Evolutionary conservation across 768 basidiomycete genomes (phyloP), one percentile per base, ranked within the genome.

Genomic region (Omphalotus guepiniiformis): DNA sequence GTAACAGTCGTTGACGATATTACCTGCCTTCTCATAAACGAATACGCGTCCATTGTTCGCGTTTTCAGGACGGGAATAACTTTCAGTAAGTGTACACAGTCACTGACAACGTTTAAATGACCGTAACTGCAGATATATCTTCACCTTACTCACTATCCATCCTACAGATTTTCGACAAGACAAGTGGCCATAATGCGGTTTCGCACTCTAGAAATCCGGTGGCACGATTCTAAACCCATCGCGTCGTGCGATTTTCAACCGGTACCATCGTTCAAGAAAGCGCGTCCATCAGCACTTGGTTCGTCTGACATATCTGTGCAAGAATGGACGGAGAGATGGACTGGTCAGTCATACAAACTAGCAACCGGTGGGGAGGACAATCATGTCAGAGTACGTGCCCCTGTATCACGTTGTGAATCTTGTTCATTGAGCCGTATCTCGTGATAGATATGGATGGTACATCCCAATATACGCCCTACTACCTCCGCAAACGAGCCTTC

Each of bases 281-380:
- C 87, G 69, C 81, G 85, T 67, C 84, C 85, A 15, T 59, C 58
- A 18, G 46, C 43, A 16, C 30, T 28, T 16, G 58, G 57, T n/a
- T 69, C 69, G 2, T 68, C 72, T 44, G 75, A 75, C 43, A 42
- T 34, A 6, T 37, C 34, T n/a, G 22, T 18, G 15, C 48, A 58
- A 15, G 51, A 52, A 42, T 47, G 46, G 46, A 47, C 46, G 21
- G 75, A 81, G 53, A 75, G 69, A 53, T 88, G 77, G 61, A 75
- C 78, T 7, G 70, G 73, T 16, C 85, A 91, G 69, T 68, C 82
- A n/a, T 97, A 96, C 71, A 79, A 88, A 55, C 72, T 99, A 16
- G 96, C 93, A 1, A 97, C 96, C 0, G 93, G 84, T 11, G 96
- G 96, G 38, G 95, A 95, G 61, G 96, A 99, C 61, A 96, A 93